Conservation (phyloP, 306 rosid species). For the Rosa lucieae region DNA sequence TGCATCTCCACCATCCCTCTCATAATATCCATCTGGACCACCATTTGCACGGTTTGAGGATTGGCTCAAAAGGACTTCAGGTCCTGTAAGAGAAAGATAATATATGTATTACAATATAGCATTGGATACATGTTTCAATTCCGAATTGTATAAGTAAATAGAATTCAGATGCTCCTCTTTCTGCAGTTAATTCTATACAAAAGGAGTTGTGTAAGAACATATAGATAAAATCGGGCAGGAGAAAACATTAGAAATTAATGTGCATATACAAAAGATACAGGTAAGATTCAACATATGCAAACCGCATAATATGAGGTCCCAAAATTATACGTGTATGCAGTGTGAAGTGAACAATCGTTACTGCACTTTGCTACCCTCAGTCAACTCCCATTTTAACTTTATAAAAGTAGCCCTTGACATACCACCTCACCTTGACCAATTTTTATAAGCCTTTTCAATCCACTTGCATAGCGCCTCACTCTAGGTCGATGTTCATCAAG, state of each 20-base stretch:
- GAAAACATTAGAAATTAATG: not conserved
- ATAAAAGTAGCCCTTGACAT: slow-evolving; percentile 1
- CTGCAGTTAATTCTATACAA: not conserved
- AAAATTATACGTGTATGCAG: not conserved
- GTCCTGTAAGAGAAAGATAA: slow-evolving; percentile 47
- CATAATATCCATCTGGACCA: slow-evolving; percentile 52
- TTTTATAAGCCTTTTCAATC: slow-evolving; percentile 65
- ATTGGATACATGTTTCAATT: not conserved
- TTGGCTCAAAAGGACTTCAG: slow-evolving; percentile 72
- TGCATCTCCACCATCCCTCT: slow-evolving; percentile 69
- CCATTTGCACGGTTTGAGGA: slow-evolving; percentile 43
- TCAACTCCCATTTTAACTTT: not conserved
- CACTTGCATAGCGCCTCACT: slow-evolving; percentile 82
- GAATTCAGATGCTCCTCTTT: not conserved
- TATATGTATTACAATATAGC: not conserved
- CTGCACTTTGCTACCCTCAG: not conserved
- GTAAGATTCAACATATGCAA: not conserved
- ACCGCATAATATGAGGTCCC: not conserved
- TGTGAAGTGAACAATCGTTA: not conserved
- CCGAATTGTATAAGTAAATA: not conserved
- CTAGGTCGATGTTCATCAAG: slow-evolving; percentile 68
- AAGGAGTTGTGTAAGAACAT: not conserved
- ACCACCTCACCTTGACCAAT: slow-evolving; percentile 82
- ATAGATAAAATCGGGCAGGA: not conserved
- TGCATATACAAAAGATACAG: not conserved